A percentile compares a stretch with the other conserved stretches of the same genome.
Conservation (phyloP, 2,329 filamentous ascomycete genomes). For the Trichoderma sp. region DNA sequence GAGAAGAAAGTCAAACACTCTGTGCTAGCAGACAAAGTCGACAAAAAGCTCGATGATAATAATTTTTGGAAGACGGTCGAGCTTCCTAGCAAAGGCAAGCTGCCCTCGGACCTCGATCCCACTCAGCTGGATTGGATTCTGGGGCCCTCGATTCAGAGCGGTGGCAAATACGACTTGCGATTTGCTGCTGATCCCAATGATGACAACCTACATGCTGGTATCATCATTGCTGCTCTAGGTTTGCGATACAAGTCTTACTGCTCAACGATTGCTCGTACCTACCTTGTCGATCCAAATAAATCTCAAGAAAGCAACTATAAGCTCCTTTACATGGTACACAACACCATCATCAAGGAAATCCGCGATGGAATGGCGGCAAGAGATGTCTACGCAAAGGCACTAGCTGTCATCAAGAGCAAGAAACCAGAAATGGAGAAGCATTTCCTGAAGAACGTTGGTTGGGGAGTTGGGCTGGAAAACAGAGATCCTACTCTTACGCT, state of each 20-base stretch:
- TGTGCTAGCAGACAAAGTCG: slow-evolving; percentile 80
- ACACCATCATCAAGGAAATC: slow-evolving; percentile 85
- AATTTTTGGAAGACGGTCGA: slow-evolving; percentile 88
- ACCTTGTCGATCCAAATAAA: slow-evolving; percentile 96
- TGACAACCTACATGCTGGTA: slow-evolving; percentile 81
- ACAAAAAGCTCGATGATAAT: slow-evolving; percentile 86
- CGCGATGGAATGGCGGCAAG: slow-evolving; percentile 83
- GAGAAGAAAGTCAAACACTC: slow-evolving; percentile 97
- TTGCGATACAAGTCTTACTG: slow-evolving; percentile 95
- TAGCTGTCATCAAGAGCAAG: slow-evolving; percentile 78
- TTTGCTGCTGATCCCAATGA: slow-evolving; percentile 77
- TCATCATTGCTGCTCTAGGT: slow-evolving; percentile 90
- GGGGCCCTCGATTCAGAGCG: slow-evolving; percentile 88
- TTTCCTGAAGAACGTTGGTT: slow-evolving; percentile 89
- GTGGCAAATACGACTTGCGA: slow-evolving; percentile 90
- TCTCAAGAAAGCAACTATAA: slow-evolving; percentile 94
- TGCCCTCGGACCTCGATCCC: slow-evolving; percentile 84
- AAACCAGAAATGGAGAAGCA: slow-evolving; percentile 95
- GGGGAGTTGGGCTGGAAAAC: slow-evolving; percentile 89
- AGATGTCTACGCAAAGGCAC: slow-evolving; percentile 88
- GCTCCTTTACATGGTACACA: slow-evolving; percentile 80
- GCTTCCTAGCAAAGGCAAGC: slow-evolving; percentile 69
- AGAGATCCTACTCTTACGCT: slow-evolving; percentile 80
- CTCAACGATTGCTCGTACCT: slow-evolving; percentile 88
- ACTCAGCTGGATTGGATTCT: slow-evolving; percentile 92